These are phyloP conservation scores for Hypoxylon sp. DNA, from an alignment of 2,329 filamentous ascomycete species.

Conservation along the genomic window DNA sequence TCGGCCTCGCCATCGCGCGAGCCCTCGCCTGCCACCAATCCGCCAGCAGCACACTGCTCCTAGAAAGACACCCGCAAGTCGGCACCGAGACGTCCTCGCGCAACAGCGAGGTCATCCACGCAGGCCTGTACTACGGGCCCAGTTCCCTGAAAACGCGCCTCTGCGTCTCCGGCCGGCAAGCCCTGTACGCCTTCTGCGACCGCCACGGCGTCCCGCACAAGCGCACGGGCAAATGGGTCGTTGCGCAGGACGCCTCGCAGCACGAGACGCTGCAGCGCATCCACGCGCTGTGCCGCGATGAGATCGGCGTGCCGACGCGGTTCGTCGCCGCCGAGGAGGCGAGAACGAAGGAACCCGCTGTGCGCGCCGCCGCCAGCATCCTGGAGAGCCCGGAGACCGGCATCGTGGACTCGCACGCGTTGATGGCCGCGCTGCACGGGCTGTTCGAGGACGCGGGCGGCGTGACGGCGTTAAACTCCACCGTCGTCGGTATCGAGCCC, in stretches of 20 bases:
- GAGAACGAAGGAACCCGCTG: conserved; percentile 76
- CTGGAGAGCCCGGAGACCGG: conserved; percentile 90
- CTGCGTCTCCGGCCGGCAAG: conserved; percentile 81
- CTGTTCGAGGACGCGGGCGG: conserved; percentile 84
- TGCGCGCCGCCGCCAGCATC: conserved; percentile 78
- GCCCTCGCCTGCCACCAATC: conserved; percentile 74
- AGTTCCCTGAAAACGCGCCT: conserved; percentile 84
- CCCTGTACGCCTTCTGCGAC: conserved; percentile 85
- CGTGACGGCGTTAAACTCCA: conserved; percentile 77
- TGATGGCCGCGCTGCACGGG: conserved; percentile 86
- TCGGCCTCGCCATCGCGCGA: conserved; percentile 85
- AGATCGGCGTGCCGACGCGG: conserved; percentile 74
- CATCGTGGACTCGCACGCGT: conserved; percentile 87
- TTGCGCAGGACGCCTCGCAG: conserved; percentile 84
- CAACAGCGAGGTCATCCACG: conserved; percentile 97
- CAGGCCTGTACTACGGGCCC: conserved; percentile 89
- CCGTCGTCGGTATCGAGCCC: conserved; percentile 73
- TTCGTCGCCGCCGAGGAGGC: conserved; percentile 78
- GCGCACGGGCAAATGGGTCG: conserved; percentile 92
- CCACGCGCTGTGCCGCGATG: conserved; percentile 59
- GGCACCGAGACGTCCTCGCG: conserved; percentile 91
- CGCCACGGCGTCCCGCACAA: conserved; percentile 76
- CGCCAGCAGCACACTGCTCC: conserved; percentile 75
- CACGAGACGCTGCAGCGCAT: conserved; percentile 71
- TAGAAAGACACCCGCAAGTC: conserved; percentile 82